Evolutionary conservation across 129 eudicot genomes (phyloP).

Genomic region (Artemisia tridentata): DNA sequence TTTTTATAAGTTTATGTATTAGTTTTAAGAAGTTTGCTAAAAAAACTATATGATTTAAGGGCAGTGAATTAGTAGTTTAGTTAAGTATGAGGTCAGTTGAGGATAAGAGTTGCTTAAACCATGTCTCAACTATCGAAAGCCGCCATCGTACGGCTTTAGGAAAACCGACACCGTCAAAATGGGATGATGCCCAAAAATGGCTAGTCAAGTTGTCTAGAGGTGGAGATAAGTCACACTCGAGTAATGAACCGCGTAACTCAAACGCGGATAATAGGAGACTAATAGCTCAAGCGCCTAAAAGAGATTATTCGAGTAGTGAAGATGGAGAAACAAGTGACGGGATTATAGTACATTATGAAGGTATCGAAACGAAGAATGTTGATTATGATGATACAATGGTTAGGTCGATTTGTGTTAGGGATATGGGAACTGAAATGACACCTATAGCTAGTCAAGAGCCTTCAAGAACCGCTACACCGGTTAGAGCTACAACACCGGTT

Average conservation of each 20-base stretch:
- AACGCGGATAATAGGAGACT: conserved; percentile 83
- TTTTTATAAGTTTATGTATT: not conserved
- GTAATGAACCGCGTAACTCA: conserved; percentile 64
- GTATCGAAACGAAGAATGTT: conserved; percentile 61
- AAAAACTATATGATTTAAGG: not conserved
- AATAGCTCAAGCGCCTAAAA: conserved; percentile 58
- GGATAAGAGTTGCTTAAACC: conserved; percentile 66
- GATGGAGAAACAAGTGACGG: conserved; percentile 46
- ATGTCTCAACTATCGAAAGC: not conserved
- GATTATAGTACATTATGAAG: conserved; percentile 31
- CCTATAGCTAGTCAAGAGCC: conserved; percentile 96
- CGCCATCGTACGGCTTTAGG: conserved; percentile 68
- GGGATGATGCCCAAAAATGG: conserved; percentile 99
- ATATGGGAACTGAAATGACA: conserved; percentile 99
- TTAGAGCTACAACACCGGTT: conserved; percentile 73
- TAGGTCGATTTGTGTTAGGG: conserved; percentile 78
- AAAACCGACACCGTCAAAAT: conserved; percentile 89
- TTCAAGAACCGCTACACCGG: conserved; percentile 81
- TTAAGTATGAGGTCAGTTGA: conserved; percentile 70
- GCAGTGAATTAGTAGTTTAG: conserved; percentile 16
- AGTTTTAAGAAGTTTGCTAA: conserved; percentile 11
- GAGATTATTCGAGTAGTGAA: conserved; percentile 49
- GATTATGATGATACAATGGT: conserved; percentile 63
- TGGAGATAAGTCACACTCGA: conserved; percentile 57
- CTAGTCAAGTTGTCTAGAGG: conserved; percentile 76